These are phyloP conservation scores for Fusarium algeriense DNA, from an alignment of 2,329 filamentous ascomycete species.

Conservation along the genomic window DNA sequence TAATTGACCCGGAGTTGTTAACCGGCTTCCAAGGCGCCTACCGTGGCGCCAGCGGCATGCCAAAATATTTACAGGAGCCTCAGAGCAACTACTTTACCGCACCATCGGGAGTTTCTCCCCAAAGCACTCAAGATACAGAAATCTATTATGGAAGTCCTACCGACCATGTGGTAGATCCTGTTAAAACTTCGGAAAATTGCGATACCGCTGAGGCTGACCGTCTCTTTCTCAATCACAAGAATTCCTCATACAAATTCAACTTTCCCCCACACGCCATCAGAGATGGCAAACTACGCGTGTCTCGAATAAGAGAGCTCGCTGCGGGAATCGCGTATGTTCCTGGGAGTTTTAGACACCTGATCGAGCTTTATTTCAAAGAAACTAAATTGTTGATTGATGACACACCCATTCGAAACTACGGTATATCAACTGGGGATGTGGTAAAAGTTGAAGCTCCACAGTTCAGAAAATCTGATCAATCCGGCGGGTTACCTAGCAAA, in stretches of 20 bases:
- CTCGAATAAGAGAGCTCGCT: background rate
- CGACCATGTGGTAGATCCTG: background rate
- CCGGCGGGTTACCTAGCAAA: accelerated
- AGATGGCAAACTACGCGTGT: background rate
- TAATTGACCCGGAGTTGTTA: too few relatives aligned
- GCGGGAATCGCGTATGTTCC: accelerated
- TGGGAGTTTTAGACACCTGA: background rate
- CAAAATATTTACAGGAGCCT: too few relatives aligned
- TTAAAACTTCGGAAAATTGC: accelerated
- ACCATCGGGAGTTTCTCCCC: too few relatives aligned
- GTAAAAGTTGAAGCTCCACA: background rate
- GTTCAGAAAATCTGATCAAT: accelerated
- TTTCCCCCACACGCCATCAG: accelerated
- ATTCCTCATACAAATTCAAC: accelerated
- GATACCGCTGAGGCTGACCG: accelerated
- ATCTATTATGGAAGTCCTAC: too few relatives aligned
- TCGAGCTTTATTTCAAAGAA: background rate
- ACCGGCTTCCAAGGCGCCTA: too few relatives aligned
- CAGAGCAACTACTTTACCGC: too few relatives aligned
- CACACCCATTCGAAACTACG: background rate
- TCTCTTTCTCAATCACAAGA: background rate
- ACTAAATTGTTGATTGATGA: accelerated
- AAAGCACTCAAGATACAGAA: too few relatives aligned
- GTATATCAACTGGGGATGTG: background rate
- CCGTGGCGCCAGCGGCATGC: too few relatives aligned